These are phyloP conservation scores for Serendipita sp. DNA, from an alignment of 768 basidiomycete species.

Conservation along the genomic window DNA sequence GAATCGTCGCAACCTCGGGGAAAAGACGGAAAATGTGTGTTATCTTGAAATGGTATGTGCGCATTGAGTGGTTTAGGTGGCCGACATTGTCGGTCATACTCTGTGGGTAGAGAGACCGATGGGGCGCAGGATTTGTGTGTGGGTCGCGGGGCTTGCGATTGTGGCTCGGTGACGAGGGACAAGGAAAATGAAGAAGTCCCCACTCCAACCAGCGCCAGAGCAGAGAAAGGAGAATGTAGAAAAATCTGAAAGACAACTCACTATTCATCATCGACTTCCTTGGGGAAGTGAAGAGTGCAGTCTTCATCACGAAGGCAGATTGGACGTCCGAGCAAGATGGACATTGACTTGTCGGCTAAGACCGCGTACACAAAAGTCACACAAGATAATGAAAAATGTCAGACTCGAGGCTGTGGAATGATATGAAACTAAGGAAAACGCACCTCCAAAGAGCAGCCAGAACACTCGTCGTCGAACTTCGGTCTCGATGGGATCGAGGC, in stretches of 20 bases:
- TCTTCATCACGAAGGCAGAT: constrained; percentile 82
- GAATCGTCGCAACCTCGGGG: constrained; percentile 18
- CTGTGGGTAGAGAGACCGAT: neutral
- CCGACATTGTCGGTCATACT: neutral
- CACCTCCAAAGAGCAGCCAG: constrained; percentile 81
- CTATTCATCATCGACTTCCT: constrained; percentile 82
- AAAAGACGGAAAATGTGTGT: constrained; percentile 16
- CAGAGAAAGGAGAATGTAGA: constrained; percentile 1
- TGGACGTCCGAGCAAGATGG: constrained; percentile 66
- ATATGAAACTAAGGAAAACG: constrained; percentile 14
- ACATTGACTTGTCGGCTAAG: constrained; percentile 78
- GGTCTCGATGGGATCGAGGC: constrained; percentile 71
- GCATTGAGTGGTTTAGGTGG: neutral
- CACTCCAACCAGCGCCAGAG: neutral
- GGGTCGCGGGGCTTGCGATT: no score
- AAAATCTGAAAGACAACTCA: constrained; percentile 25
- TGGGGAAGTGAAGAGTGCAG: constrained; percentile 76
- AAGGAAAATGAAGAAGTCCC: no score
- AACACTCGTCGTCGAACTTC: constrained; percentile 75
- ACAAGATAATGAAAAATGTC: constrained; percentile 4
- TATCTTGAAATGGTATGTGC: neutral
- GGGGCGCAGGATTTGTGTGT: neutral
- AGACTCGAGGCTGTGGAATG: constrained; percentile 3
- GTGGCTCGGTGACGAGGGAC: no score
- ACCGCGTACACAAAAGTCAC: constrained; percentile 7